Percentiles rank a stretch among this genome's conserved stretches.
These are phyloP conservation scores for Pyrus pyrifolia DNA, from an alignment of 306 rosid species.

Conservation along the genomic window DNA sequence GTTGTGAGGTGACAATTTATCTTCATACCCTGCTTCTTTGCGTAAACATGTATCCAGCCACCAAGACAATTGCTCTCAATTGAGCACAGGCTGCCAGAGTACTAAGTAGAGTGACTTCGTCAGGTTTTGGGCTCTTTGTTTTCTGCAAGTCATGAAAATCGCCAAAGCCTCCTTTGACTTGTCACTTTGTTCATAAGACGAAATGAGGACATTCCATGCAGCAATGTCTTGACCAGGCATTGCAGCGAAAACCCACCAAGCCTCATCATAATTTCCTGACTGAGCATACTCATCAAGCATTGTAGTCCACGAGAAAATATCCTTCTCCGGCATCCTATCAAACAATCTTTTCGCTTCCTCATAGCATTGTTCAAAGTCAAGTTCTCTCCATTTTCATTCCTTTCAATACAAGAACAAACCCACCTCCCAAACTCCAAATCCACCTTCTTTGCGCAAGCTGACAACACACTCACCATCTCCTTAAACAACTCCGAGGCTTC, in stretches of 20 bases:
- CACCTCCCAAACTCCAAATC: constrained; percentile 60
- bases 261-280: constrained; percentile 38
- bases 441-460: constrained; percentile 46
- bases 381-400: constrained; percentile 27
- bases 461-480: constrained; percentile 52
- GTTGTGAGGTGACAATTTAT: constrained; percentile 41
- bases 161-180: constrained; percentile 60
- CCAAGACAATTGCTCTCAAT: constrained; percentile 60
- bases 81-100: constrained; percentile 57
- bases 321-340: constrained; percentile 52
- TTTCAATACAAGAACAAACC: constrained; percentile 47
- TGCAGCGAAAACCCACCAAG: constrained; percentile 29
- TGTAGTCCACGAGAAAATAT: constrained; percentile 62
- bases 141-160: constrained; percentile 42
- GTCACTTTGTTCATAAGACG: constrained; percentile 53
- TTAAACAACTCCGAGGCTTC: constrained; percentile 41
- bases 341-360: constrained; percentile 44
- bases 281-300: constrained; percentile 61
- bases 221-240: constrained; percentile 49
- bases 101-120: constrained; percentile 53
- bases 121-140: constrained; percentile 36
- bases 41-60: constrained; percentile 44
- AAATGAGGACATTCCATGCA: constrained; percentile 58
- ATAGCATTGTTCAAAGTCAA: constrained; percentile 56
- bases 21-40: constrained; percentile 38